Evolutionary conservation across 768 basidiomycete genomes (phyloP).

Genomic region (Tricholoma terreum): DNA sequence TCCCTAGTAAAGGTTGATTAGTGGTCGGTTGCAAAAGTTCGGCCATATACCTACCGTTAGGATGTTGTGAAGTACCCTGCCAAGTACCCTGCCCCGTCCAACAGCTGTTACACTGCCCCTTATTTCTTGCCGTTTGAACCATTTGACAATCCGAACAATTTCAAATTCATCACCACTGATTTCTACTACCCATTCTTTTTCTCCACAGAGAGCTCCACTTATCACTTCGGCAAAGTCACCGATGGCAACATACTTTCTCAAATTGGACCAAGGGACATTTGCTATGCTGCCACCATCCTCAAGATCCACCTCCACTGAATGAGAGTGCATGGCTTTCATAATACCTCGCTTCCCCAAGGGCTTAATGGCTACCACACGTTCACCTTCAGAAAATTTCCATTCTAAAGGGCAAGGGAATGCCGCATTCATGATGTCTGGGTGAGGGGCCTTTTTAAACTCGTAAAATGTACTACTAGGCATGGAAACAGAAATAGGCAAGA

Average conservation of each 20-base stretch:
- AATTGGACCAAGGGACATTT: not conserved
- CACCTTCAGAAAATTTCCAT: not conserved
- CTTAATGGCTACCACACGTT: not conserved
- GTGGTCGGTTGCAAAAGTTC: not conserved
- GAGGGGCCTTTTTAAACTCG: not conserved
- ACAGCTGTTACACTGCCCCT: too few species aligned
- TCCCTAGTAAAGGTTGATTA: not conserved
- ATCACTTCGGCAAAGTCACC: not conserved
- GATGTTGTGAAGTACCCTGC: not conserved
- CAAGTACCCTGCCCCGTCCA: too few species aligned
- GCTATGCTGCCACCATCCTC: not conserved
- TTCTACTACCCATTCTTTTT: not conserved
- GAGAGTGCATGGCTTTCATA: not conserved
- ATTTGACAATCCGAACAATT: not conserved
- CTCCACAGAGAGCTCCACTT: not conserved
- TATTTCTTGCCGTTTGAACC: not conserved
- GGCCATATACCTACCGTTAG: not conserved
- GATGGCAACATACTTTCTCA: not conserved
- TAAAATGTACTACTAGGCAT: not conserved
- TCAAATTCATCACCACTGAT: not conserved
- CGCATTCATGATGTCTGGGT: not conserved
- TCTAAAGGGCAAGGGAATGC: not conserved
- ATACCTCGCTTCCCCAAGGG: not conserved
- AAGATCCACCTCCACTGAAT: not conserved
- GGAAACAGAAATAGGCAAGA: not conserved